phyloP scores from a whole-genome alignment of 2,329 filamentous ascomycete genomes.

The Diaporthe citriasiana region DNA sequence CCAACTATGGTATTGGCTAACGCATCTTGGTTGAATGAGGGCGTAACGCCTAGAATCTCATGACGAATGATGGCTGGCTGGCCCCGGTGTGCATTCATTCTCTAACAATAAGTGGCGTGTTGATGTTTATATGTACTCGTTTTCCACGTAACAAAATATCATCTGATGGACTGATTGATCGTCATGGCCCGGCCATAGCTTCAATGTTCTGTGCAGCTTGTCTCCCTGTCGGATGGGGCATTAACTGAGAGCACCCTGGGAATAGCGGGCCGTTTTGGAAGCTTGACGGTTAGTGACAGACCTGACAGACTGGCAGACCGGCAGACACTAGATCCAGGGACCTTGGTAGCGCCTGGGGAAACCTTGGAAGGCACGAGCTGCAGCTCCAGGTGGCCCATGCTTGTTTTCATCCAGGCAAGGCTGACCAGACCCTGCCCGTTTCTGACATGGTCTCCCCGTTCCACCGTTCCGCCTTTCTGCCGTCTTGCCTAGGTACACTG shows the following conservation, averaged over 20 bases:
- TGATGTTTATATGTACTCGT: slow-evolving; percentile 5
- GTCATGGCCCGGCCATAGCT: slow-evolving; percentile 17
- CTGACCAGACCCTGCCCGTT: slow-evolving; percentile 7
- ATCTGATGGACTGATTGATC: slow-evolving; percentile 25
- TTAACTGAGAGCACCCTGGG: slow-evolving; percentile 16
- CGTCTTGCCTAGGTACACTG: not conserved
- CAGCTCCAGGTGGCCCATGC: slow-evolving; percentile 23
- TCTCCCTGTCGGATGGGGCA: slow-evolving; percentile 25
- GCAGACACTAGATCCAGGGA: not conserved
- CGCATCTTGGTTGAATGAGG: not conserved
- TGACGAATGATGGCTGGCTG: slow-evolving; percentile 30
- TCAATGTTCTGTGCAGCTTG: slow-evolving; percentile 6
- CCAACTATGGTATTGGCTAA: slow-evolving; percentile 21
- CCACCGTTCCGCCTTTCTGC: not conserved
- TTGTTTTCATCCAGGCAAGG: not conserved
- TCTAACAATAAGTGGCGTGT: slow-evolving; percentile 19
- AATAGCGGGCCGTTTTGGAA: slow-evolving; percentile 12
- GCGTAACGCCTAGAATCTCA: slow-evolving; percentile 24
- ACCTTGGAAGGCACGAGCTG: slow-evolving; percentile 11
- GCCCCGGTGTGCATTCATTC: slow-evolving; percentile 1
- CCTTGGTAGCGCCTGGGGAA: slow-evolving; percentile 10
- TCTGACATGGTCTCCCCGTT: not conserved
- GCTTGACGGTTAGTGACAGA: not conserved
- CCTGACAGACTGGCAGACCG: not conserved
- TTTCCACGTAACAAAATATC: not conserved